Evolutionary conservation across 352 stramenopile species (phyloP).

Genomic region (Phytophthora capsici): DNA sequence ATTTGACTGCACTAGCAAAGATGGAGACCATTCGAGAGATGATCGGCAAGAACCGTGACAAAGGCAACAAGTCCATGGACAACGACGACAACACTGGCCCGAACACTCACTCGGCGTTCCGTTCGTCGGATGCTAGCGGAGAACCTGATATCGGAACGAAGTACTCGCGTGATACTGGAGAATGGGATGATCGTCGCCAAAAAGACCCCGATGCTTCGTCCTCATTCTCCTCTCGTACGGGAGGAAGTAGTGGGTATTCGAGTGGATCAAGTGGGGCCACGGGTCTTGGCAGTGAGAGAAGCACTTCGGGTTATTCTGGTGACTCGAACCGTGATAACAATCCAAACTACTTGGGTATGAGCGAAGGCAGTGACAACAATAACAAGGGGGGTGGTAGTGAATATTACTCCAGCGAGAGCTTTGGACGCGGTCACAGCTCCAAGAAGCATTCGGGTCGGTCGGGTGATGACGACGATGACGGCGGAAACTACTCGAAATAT

Average conservation of each 20-base stretch:
- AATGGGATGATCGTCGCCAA: slow-evolving; percentile 13
- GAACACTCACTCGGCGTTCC: slow-evolving; percentile 14
- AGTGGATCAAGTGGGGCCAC: slow-evolving; percentile 16
- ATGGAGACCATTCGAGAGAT: slow-evolving; percentile 27
- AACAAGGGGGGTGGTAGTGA: slow-evolving; percentile 1
- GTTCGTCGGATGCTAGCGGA: slow-evolving; percentile 25
- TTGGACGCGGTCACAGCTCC: slow-evolving; percentile 5
- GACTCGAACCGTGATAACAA: slow-evolving; percentile 8
- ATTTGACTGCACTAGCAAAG: slow-evolving; percentile 15
- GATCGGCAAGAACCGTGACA: slow-evolving; percentile 23
- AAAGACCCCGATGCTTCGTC: slow-evolving; percentile 14
- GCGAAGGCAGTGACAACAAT: neutral
- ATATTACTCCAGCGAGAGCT: slow-evolving; percentile 3
- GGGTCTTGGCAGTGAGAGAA: slow-evolving; percentile 26
- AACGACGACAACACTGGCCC: slow-evolving; percentile 3
- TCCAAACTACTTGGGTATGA: slow-evolving; percentile 4
- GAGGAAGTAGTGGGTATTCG: slow-evolving; percentile 24
- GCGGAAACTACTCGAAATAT: slow-evolving; percentile 24
- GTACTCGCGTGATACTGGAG: slow-evolving; percentile 26
- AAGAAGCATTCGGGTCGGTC: slow-evolving; percentile 6
- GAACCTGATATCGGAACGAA: slow-evolving; percentile 24
- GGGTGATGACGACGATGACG: slow-evolving; percentile 14
- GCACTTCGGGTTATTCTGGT: slow-evolving; percentile 6
- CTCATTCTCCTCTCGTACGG: slow-evolving; percentile 22
- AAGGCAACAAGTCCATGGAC: slow-evolving; percentile 12